Evolutionary conservation across 768 basidiomycete species (phyloP), one percentile per base, ranked within the genome.

Genomic region (Tricholoma sp.): DNA sequence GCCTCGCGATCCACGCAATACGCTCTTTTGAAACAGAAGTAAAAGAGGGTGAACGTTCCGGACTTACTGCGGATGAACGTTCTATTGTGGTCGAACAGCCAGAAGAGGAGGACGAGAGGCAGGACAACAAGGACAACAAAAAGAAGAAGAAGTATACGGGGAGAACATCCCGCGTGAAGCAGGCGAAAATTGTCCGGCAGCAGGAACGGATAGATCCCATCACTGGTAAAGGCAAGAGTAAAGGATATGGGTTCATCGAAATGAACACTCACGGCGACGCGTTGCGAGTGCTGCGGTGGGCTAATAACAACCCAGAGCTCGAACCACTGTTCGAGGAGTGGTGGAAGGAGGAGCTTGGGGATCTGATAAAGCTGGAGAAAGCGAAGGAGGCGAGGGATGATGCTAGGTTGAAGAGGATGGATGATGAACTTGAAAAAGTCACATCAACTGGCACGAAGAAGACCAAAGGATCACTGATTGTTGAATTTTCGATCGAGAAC

Each of bases 401-500:
- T 16, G 69, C 74, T 14, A 73, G 82, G 60, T 59, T 84, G 47
- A 83, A 84, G 67, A 79, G 82, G 63, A 70, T 87, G 61, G 83
- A 85, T 64, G 77, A 77, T 22, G 83, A 86, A 65, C 71, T 74
- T 12, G 80, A 81, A 59, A 79, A 77, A 49, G 47, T 50, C 47
- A 50, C 29, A 1, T 10, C 16, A 8, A 72, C 62, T 5, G 66
- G 61, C 45, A 64, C 63, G 37, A 79, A 74, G 57, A 78, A 73
- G 57, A 72, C 69, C 16, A 76, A 75, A 46, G 82, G 77, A 37
- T 74, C 75, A 16, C 71, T 97, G 59, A 87, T 96, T 64, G 84
- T 94, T n/a, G 95, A 98, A 73, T 97, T 97, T 71, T 94, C 93
- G 39, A 93, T 98, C 52, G 94, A 98, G 75, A 98, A 98, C 66